A percentile compares a stretch with the other conserved stretches of the same genome.
phyloP scores from a whole-genome alignment of 2,329 filamentous ascomycete species.

The Penicillium sp. region DNA sequence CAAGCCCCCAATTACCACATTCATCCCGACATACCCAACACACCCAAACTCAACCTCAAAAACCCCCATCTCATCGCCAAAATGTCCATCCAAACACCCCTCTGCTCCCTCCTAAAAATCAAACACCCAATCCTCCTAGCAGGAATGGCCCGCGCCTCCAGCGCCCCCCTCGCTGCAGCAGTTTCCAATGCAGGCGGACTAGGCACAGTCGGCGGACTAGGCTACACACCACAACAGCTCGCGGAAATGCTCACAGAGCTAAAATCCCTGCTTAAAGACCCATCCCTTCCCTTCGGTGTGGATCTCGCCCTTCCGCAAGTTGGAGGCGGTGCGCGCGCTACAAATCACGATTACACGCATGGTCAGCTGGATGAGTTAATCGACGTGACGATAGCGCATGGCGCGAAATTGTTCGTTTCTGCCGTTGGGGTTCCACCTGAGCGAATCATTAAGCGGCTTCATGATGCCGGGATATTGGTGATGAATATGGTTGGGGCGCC shows the following conservation, averaged over 20 bases:
- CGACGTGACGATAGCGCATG: constrained; percentile 80
- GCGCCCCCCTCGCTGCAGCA: constrained; percentile 77
- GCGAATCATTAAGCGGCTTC: constrained; percentile 73
- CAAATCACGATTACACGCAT: constrained; percentile 94
- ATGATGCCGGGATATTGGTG: constrained; percentile 77
- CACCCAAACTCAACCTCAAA: background rate
- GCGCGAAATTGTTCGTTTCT: constrained; percentile 82
- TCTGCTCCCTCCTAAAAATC: constrained; percentile 79
- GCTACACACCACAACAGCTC: constrained; percentile 75
- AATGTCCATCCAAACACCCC: constrained; percentile 71
- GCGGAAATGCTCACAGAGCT: constrained; percentile 82
- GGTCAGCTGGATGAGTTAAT: constrained; percentile 87
- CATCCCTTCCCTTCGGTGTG: constrained; percentile 81
- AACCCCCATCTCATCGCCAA: constrained; percentile 6
- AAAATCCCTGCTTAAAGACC: constrained; percentile 70
- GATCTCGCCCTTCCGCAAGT: constrained; percentile 91
- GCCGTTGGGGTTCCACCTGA: constrained; percentile 86
- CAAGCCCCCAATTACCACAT: background rate
- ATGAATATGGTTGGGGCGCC: constrained; percentile 99
- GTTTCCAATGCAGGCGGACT: constrained; percentile 89
- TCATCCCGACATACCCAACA: background rate
- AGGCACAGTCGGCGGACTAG: constrained; percentile 64
- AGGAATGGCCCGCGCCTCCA: constrained; percentile 88
- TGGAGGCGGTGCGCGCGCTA: constrained; percentile 80
- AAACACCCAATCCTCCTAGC: constrained; percentile 88